phyloP scores from a whole-genome alignment of 139 green algal species.

The Edaphochlamys debaryana region DNA sequence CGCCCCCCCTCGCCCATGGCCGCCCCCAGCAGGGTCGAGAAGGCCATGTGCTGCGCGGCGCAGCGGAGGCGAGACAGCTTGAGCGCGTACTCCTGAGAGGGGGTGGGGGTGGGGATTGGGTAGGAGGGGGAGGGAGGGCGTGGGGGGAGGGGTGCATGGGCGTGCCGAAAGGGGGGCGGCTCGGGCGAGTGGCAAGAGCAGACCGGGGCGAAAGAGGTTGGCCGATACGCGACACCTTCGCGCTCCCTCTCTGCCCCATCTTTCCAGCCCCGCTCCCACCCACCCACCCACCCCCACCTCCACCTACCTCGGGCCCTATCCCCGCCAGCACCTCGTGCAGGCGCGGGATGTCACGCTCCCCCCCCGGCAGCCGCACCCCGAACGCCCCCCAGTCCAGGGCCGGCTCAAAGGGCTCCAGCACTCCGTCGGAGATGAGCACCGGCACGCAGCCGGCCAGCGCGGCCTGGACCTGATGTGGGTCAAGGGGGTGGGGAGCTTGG shows the following conservation, averaged over 20 bases:
- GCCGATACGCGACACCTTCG: no score
- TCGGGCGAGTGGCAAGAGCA: no score
- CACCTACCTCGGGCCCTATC: no score
- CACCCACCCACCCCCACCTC: no score
- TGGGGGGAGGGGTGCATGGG: no score
- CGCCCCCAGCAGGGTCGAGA: conserved; percentile 30
- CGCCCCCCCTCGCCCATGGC: conserved; percentile 37
- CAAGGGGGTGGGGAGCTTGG: no score
- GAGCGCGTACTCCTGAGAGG: conserved; percentile 19
- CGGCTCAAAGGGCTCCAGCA: conserved; percentile 54
- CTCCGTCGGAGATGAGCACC: conserved; percentile 23
- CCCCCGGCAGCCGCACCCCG: conserved; percentile 33
- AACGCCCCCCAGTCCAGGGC: conserved; percentile 49
- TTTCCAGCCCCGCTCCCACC: no score
- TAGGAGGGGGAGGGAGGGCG: no score
- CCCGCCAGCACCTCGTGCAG: conserved; percentile 31
- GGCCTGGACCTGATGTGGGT: conserved; percentile 2
- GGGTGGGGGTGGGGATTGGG: no score
- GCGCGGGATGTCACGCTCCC: conserved; percentile 39
- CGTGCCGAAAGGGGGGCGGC: no score
- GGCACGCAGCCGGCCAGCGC: conserved; percentile 5
- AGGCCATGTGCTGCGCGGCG: conserved; percentile 50
- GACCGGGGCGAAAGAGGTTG: no score
- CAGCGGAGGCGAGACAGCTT: conserved; percentile 27
- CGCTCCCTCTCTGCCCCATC: no score